Evolutionary conservation across 1,284 basidiomycete species (phyloP).

Genomic region (Sporisorium iseilematis-ciliati): DNA sequence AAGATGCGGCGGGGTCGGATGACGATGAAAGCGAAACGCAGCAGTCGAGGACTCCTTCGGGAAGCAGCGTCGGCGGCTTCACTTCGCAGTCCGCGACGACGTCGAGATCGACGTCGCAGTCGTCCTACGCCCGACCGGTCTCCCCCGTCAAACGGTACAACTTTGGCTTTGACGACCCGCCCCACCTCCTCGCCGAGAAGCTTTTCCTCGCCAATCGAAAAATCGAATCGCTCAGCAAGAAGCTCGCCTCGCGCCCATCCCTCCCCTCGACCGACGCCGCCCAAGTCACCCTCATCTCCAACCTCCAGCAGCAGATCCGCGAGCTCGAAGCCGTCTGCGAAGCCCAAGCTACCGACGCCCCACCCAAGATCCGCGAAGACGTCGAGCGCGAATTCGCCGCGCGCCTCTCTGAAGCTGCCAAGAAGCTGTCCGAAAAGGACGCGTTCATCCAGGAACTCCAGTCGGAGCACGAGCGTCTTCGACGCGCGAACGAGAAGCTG

Average conservation of each 20-base stretch:
- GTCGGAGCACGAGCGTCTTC: conserved; percentile 42
- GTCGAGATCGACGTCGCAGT: conserved; percentile 16
- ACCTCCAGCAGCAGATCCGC: conserved; percentile 47
- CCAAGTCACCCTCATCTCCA: conserved; percentile 46
- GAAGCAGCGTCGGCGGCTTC: conserved; percentile 6
- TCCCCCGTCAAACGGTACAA: conserved; percentile 50
- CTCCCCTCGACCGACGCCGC: conserved; percentile 22
- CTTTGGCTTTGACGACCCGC: conserved; percentile 56
- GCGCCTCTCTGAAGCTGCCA: conserved; percentile 23
- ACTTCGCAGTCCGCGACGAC: conserved; percentile 9
- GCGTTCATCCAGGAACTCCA: conserved; percentile 50
- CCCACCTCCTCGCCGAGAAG: conserved; percentile 59
- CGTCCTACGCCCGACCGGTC: conserved; percentile 48
- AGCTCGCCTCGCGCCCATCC: conserved; percentile 51
- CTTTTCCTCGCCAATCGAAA: conserved; percentile 57
- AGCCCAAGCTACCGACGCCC: conserved; percentile 55
- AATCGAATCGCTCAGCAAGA: conserved; percentile 41
- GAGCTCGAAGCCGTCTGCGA: conserved; percentile 66
- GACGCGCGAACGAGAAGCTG: conserved; percentile 44
- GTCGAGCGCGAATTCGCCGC: conserved; percentile 55
- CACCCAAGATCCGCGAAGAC: conserved; percentile 61
- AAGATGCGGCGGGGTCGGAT: conserved; percentile 14
- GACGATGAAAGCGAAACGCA: conserved; percentile 8
- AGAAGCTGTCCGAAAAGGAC: conserved; percentile 46
- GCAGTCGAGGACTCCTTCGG: background rate